Evolutionary conservation across 192 early-diverging fungal species (phyloP), one percentile per base, ranked within the genome.

Genomic region (Chytriomyces sp.): DNA sequence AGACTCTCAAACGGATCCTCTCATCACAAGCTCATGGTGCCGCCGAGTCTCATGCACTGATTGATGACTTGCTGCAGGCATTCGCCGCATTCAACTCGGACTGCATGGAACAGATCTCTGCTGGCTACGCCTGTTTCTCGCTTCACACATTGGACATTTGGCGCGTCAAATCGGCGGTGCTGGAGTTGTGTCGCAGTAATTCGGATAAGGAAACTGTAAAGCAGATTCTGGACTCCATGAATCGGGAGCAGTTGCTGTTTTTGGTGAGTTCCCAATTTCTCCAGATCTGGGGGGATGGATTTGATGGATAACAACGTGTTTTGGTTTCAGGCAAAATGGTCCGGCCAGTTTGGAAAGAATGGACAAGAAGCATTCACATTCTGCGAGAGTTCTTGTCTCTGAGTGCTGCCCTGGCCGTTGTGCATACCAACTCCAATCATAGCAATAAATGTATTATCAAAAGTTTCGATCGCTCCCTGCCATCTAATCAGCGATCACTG

Each of bases 191-290:
- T 69, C 67, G 46, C 16, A 69, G 47, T 26, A 47, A 18, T 35
- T 28, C 67, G 47, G 67, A 69, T 69, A 35, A 26, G 16, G 46
- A 20, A 16, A 3, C n/a, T 18, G 67, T 49, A 16, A 20, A 10
- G n/a, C 47, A 69, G 43, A 69, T 69, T 47, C 26, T 69, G 35
- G 67, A 69, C 35, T 69, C 67, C 0, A 44, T 69, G 67, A 69
- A 69, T 16, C 47, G 46, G 67, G 67, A 69, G 46, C 67, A 69
- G 43, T 46, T 69, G 16, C 10, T 69, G 18, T 69, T 69, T 5
- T 26, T 69, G 67, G 67, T 47, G 46, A 69, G 13, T 64, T 24
- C n/a, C n/a, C 18, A 24, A 24, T 28, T 64, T 64, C 4, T 64
- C 57, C 16, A 59, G 63, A 24, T 18, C 1, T n/a, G 0, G 26